Evolutionary conservation across 192 early-diverging fungal genomes (phyloP), one percentile per base, ranked within the genome.

Genomic region (Glomus cerebriforme): DNA sequence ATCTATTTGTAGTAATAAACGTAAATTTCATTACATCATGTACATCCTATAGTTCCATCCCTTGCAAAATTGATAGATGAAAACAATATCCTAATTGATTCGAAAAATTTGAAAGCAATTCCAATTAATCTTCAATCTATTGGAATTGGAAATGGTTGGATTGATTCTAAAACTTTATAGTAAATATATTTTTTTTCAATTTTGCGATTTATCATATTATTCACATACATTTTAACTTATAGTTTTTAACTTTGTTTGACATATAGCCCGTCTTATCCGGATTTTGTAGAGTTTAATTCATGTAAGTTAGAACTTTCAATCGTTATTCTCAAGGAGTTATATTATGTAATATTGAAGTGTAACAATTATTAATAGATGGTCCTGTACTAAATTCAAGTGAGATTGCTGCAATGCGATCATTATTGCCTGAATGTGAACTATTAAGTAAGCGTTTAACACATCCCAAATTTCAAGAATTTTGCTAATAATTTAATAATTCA

Each of bases 111-210:
- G 26, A 27, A 62, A 27, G 60, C 26, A 62, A 62, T 62, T 6
- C 32, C 39, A 10, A 77, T 90, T 37, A 84, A 84, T 12, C 63
- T 90, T n/a, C 45, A 75, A 13, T 86, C 85, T 12, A 79, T 89
- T 39, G 89, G 87, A 6, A 87, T 90, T 54, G 88, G 89, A 71
- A 90, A 89, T 77, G 88, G 86, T 6, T 10, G 87, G 80, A 82
- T 83, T 34, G 89, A 90, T 78, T 78, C 24, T 81, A 79, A 17
- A 70, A 82, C 43, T 82, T 22, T 13, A 89, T 88, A 75, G 87
- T 78, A 24, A 87, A 84, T 62, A 43, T 62, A 26, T 26, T 62
- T 27, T 27, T n/a, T 62, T 24, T 59, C 17, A 7, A 24, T 24
- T 19, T 24, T n/a, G n/a, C n/a, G n/a, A n/a, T n/a, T n/a, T n/a